Evolutionary conservation across 2,329 filamentous ascomycete genomes (phyloP), one percentile per base, ranked within the genome.

Genomic region (Knufia fluminis): DNA sequence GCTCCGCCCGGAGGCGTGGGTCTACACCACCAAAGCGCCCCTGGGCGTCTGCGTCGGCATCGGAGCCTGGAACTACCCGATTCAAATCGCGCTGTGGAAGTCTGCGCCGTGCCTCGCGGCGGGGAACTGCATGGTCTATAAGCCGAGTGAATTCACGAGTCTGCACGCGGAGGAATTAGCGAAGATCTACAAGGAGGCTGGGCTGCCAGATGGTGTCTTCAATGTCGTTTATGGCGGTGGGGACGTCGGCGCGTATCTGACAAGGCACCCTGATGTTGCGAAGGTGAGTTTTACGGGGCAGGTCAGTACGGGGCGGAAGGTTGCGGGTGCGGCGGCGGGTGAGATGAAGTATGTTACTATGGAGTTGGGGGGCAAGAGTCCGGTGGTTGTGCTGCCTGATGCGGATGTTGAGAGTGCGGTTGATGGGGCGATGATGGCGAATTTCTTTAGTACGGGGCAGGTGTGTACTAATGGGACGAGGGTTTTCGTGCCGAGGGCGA

Each of bases 281-380:
- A 94, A 94, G 69, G 86, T 94, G 60, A 88, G 83, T 62, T 94
- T 94, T 70, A 94, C 88, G 0, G 88, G 88, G 16, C 87, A 94
- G 64, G 87, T 94, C 22, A 77, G 79, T 52, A 94, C 88, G 0
- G 88, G 89, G 12, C 78, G 79, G 67, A 91, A 87, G 64, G 88
- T 95, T 8, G 87, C 88, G 8, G 78, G 77, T 38, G 73, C 82
- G 31, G 88, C 88, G 2, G 83, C 85, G 1, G 79, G 78, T 26
- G 79, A 78, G 59, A 89, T 94, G 84, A 94, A 94, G 69, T 88
- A 89, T 62, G 83, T 92, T 43, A 94, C 89, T 17, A 90, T 94
- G 85, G 89, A 95, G 68, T 76, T 94, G 0, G 89, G 89, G 48
- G 89, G 89, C 44, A 94, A 94, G 70, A 88, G 83, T 52, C 86